These are phyloP conservation scores for Magnusiomyces ingens DNA, from an alignment of 1,139 yeast genomes.

Conservation along the genomic window DNA sequence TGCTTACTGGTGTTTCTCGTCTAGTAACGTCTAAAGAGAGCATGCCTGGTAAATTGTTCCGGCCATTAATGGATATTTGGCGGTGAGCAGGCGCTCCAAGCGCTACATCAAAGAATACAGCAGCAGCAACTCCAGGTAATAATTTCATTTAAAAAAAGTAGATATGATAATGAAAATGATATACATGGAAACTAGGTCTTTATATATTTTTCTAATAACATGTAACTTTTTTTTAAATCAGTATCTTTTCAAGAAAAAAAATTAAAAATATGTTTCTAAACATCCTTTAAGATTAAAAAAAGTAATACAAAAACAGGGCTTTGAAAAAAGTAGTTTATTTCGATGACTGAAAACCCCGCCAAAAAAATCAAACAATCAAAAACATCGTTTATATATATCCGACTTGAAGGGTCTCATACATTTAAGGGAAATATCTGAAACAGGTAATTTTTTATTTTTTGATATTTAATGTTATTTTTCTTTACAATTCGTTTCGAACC, in stretches of 20 bases:
- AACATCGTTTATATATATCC: too few species aligned
- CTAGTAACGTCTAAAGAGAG: slow-evolving; percentile 2
- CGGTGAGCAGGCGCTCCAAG: not conserved
- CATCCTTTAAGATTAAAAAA: not conserved
- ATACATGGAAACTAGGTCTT: not conserved
- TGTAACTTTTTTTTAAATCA: slow-evolving; percentile 1
- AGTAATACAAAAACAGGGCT: too few species aligned
- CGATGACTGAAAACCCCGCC: too few species aligned
- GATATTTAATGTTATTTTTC: too few species aligned
- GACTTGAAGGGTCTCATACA: too few species aligned
- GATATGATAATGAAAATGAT: not conserved
- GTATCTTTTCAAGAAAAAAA: too few species aligned
- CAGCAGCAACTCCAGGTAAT: not conserved
- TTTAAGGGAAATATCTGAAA: too few species aligned
- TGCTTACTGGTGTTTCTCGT: not conserved
- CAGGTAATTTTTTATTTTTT: too few species aligned
- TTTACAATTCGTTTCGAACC: too few species aligned
- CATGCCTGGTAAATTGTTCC: not conserved
- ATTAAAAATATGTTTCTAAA: not conserved
- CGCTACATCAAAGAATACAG: not conserved
- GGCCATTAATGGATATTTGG: too few species aligned
- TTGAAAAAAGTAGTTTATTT: too few species aligned
- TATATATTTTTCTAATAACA: not conserved
- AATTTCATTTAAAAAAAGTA: not conserved
- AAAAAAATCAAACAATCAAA: too few species aligned